Evolutionary conservation across 108 stramenopile species (phyloP).

Genomic region (Nannochloropsis gaditana): DNA sequence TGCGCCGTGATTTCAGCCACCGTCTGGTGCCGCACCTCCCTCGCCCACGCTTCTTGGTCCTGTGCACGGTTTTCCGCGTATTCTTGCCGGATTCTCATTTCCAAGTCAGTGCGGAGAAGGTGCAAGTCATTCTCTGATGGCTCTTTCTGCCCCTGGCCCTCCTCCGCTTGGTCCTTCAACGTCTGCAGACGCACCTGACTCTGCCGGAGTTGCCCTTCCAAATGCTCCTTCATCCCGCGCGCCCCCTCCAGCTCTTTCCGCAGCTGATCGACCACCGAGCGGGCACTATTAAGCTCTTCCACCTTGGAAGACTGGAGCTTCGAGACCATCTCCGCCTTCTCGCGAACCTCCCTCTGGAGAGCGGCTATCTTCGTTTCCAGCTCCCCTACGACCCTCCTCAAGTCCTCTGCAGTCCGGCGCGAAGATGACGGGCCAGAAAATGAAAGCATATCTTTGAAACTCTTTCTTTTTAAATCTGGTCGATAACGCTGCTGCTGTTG

Average conservation of each 20-base stretch:
- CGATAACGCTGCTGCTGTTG: not conserved
- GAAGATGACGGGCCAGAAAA: too few species aligned
- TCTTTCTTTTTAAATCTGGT: not conserved
- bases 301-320: not conserved
- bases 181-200: not conserved
- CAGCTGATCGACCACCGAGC: not conserved
- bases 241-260: constrained; percentile 16
- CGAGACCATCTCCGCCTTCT: not conserved
- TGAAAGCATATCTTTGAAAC: not conserved
- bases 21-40: constrained; percentile 6
- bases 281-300: not conserved
- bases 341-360: not conserved
- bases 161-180: not conserved
- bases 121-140: not conserved
- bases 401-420: not conserved
- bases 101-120: not conserved
- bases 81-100: not conserved
- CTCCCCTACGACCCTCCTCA: not conserved
- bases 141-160: not conserved
- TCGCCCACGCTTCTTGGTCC: not conserved
- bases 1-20: constrained; percentile 13
- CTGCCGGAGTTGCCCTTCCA: constrained; percentile 12
- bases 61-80: not conserved
- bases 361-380: not conserved
- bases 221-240: not conserved